Conservation (phyloP, 2,329 filamentous ascomycete species). For the Xenoacremonium recifei region DNA sequence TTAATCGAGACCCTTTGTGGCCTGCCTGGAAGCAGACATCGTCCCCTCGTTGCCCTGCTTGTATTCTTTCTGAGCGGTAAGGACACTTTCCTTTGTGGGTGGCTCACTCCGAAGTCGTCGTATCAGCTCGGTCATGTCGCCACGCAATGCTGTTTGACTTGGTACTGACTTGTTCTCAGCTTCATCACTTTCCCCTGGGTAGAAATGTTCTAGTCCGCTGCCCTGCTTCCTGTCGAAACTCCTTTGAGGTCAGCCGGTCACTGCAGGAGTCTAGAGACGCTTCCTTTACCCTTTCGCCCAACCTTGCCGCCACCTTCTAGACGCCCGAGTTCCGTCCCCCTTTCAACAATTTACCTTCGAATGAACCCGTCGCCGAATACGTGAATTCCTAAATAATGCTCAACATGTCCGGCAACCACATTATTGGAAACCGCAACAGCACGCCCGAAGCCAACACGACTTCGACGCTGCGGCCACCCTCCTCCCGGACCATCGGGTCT, state of each 20-base stretch:
- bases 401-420: conserved; percentile 67
- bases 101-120: too few species aligned
- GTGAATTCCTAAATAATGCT: conserved; percentile 39
- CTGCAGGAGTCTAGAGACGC: conserved; percentile 64
- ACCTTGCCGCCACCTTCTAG: conserved; percentile 12
- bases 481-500: conserved; percentile 72
- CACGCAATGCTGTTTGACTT: conserved; percentile 3
- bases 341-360: conserved; percentile 7
- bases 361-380: conserved; percentile 8
- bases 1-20: conserved; percentile 26
- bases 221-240: conserved; percentile 41
- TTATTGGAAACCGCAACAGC: conserved; percentile 88
- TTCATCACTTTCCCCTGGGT: conserved; percentile 20
- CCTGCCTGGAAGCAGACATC: conserved; percentile 40
- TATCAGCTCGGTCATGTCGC: conserved; percentile 13
- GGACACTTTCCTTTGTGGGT: conserved; percentile 12
- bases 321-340: conserved; percentile 15
- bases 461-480: conserved; percentile 78
- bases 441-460: conserved; percentile 87
- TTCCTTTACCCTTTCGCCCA: not conserved
- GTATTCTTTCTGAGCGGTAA: conserved; percentile 29
- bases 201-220: conserved; percentile 34
- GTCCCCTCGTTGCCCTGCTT: conserved; percentile 29
- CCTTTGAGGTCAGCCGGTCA: conserved; percentile 81
- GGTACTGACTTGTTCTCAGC: conserved; percentile 21